Evolutionary conservation across 78 protist genomes (phyloP).

Genomic region (Guillardia theta): DNA sequence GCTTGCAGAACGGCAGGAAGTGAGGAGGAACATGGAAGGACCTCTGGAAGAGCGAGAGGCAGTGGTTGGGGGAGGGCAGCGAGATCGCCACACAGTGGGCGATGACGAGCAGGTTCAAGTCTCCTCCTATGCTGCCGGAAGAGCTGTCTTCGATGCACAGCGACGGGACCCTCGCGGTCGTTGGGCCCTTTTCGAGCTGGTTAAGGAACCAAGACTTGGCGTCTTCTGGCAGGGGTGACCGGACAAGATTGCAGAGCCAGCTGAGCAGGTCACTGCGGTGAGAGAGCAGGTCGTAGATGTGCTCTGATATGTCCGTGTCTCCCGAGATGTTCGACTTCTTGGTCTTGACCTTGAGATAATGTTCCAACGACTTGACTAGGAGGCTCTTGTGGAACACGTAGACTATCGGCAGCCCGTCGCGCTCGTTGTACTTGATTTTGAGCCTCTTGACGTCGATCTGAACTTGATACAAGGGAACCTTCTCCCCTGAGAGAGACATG

Average conservation of each 20-base stretch:
- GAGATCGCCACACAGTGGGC: conserved; percentile 4
- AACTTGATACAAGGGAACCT: neutral
- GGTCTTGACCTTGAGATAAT: neutral
- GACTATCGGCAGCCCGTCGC: neutral
- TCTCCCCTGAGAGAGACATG: neutral
- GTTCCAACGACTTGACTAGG: neutral
- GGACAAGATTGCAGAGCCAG: neutral
- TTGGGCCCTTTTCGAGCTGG: neutral
- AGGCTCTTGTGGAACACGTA: neutral
- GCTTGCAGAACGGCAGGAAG: neutral
- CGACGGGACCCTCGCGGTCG: neutral
- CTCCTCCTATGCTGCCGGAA: neutral
- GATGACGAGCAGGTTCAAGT: neutral
- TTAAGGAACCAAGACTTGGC: neutral
- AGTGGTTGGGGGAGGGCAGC: neutral
- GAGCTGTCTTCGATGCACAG: neutral
- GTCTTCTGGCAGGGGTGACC: neutral
- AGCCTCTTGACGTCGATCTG: neutral
- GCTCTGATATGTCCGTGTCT: neutral
- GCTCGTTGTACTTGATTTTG: neutral
- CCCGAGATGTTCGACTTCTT: too few relatives aligned
- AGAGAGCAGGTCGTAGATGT: neutral
- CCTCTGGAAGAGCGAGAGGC: neutral
- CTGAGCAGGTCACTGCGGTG: neutral
- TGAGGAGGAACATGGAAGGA: neutral